These are phyloP conservation scores for Kwoniella mangroviensis DNA, from an alignment of 768 basidiomycete genomes.

Conservation along the genomic window DNA sequence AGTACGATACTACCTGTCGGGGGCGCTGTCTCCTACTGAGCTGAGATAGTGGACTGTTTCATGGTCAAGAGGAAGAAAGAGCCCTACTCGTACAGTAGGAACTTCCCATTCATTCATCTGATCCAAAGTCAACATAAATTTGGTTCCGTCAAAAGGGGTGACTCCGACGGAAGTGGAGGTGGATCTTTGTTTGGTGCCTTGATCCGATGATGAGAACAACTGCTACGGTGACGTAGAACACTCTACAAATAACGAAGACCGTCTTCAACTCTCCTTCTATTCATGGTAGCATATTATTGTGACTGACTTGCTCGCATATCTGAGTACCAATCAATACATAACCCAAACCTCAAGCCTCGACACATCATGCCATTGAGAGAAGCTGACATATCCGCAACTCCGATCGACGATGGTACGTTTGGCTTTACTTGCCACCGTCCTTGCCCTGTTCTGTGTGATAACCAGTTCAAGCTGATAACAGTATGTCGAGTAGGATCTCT, in stretches of 20 bases:
- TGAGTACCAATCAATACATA: too few species aligned
- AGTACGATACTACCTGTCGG: too few species aligned
- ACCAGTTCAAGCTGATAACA: neutral
- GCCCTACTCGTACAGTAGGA: too few species aligned
- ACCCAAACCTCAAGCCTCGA: too few species aligned
- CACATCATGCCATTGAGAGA: conserved; percentile 19
- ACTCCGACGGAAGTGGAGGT: conserved; percentile 1
- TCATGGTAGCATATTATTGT: too few species aligned
- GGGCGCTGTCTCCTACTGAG: too few species aligned
- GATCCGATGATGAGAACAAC: conserved; percentile 4
- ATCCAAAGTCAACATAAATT: neutral
- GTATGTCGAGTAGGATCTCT: conserved; percentile 11
- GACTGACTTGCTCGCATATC: too few species aligned
- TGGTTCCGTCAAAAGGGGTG: neutral
- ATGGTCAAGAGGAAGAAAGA: too few species aligned
- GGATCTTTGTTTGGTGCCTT: neutral
- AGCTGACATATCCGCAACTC: conserved; percentile 22
- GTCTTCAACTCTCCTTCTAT: neutral
- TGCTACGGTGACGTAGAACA: conserved; percentile 2
- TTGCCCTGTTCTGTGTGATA: neutral
- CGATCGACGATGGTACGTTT: conserved; percentile 29
- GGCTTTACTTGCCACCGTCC: neutral
- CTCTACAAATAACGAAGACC: neutral
- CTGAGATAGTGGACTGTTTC: too few species aligned
- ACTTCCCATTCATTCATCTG: neutral